Base-by-base conservation (phyloP, 1,139 yeast species). In the Sugiyamaella japonica region DNA sequence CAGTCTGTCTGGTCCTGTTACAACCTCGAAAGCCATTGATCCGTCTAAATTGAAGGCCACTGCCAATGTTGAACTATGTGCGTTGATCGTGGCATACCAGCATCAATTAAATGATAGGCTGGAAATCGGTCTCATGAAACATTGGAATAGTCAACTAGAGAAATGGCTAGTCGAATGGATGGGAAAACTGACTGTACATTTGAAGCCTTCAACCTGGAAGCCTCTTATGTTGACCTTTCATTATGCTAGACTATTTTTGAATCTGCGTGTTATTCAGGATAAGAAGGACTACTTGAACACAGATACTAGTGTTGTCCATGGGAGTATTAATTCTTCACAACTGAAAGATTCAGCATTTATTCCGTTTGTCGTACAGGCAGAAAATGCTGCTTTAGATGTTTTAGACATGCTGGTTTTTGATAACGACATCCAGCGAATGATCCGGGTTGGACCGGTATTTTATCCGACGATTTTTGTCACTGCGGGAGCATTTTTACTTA, bases 401-500 rank as follows among this genome's bases (percentile, higher is more conserved):
- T 42, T 63, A 46, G 66, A 63, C 25, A 55, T 63, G 60, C 59
- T 63, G 7, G 56, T 63, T n/a, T 55, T 57, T 28, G 66, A 63
- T 48, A 52, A 53, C 20, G 66, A 63, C 45, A 62, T 59, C 29
- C 63, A 63, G 47, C 58, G 66, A 17, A 56, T 63, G 44, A 55
- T 63, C 10, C 46, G 58, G 3, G 60, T 58, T 10, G 66, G 63
- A 7, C 66, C 66, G 1, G 64, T 63, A 25, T 63, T 63, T 41
- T 63, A 63, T 43, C 64, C 66, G 16, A 63, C 66, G 3, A 63
- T 63, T 8, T 63, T 63, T 38, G 63, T 63, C 28, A 63, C 66
- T 1, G 66, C 66, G 5, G 59, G 62, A 1, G 66, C 66, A 13
- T 59, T 59, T 31, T 48, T 63, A 36, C 58, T 63, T 20, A 63